Conservation (phyloP, 768 basidiomycete genomes). For the Leccinellum albellum region DNA sequence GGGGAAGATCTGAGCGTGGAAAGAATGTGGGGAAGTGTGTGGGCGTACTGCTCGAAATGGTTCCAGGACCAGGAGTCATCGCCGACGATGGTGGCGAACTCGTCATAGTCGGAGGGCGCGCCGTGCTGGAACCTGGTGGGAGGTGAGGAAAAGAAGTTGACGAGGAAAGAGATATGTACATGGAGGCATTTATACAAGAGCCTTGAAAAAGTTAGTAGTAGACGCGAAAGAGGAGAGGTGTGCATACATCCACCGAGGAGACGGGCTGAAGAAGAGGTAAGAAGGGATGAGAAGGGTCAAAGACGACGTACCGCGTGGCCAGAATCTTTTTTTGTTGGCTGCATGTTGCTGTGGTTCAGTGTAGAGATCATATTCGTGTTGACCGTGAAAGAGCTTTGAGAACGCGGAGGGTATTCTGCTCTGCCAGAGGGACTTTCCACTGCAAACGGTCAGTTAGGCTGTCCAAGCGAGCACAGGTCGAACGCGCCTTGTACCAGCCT, state of each 20-base stretch:
- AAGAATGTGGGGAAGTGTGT: not conserved
- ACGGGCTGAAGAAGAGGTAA: conserved; percentile 38
- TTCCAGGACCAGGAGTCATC: conserved; percentile 56
- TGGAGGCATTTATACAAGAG: conserved; percentile 61
- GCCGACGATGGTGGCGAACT: conserved; percentile 54
- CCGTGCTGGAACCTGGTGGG: conserved; percentile 49
- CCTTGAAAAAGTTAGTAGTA: conserved; percentile 31
- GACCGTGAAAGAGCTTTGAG: conserved; percentile 39
- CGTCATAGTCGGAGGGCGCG: conserved; percentile 64
- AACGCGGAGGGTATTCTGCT: conserved; percentile 46
- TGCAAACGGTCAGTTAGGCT: conserved; percentile 14
- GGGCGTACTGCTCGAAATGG: conserved; percentile 45
- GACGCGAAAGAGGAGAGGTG: not conserved
- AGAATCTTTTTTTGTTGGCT: conserved; percentile 45
- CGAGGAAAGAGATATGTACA: conserved; percentile 26
- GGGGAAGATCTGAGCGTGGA: not conserved
- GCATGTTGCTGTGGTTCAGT: conserved; percentile 57
- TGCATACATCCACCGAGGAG: conserved; percentile 70
- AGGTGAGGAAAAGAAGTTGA: conserved; percentile 5
- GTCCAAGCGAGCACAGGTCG: not conserved
- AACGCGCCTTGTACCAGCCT: conserved; percentile 44
- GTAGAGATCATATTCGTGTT: conserved; percentile 50
- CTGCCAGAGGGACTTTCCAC: conserved; percentile 40
- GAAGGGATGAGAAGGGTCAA: not conserved
- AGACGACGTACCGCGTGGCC: conserved; percentile 58